Base-by-base conservation (phyloP, 257 asterid genomes). In the Rubia yunnanensis region DNA sequence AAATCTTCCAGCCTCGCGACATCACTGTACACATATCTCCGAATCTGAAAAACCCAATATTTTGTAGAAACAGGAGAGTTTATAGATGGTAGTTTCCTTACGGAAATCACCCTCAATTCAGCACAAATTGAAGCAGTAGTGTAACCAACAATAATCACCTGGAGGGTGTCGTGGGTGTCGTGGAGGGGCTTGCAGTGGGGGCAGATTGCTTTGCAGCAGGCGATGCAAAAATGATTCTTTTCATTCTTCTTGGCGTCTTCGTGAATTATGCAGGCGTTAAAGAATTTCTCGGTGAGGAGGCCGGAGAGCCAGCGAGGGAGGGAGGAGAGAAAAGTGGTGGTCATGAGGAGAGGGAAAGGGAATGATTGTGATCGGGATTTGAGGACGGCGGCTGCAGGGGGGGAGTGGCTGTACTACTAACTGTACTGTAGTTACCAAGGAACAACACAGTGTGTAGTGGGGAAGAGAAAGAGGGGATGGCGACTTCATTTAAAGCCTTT, bases 321-420 rank as follows among this genome's bases (percentile, higher is more conserved):
- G 13, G 67, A 70, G 1, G 79, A 66, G 13, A 44, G 22, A 44
- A 44, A 44, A 17, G 17, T 24, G 68, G 20, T 56, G 5, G 67
- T 15, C 10, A 46, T 65, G 58, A 20, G 23, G 38, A 49, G 41
- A 8, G 20, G 23, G 66, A 23, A 34, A 53, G 24, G 20, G 10
- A 34, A 64, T 23, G 23, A 56, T 71, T 20, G 49, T 32, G 24
- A 48, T 39, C 31, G 69, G 57, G 64, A 54, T 70, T 70, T 48
- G 88, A 85, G 91, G 79, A 81, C 94, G 91, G 89, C 96, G 94
- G 85, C 86, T 82, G 89, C 82, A 77, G 72, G 64, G 75, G 74
- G 68, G n/a, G 46, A 57, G 74, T 50, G 54, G 27, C 68, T 9
- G 56, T 34, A 6, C 56, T 50, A 4, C 24, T 31, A 30, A 35